Conservation (phyloP, 75 land plant species). For the Picea glauca region DNA sequence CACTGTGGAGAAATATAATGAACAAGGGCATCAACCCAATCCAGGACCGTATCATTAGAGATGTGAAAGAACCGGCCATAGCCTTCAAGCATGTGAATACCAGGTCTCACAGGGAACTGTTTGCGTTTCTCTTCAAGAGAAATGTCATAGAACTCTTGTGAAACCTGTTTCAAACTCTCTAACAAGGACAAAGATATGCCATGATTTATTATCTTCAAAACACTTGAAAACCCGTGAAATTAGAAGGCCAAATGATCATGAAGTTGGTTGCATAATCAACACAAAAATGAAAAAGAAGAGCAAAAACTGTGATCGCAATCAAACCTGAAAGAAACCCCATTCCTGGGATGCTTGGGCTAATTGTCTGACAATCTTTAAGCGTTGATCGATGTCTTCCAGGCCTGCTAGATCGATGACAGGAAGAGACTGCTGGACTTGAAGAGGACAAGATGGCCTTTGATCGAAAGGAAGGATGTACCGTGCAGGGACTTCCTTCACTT, state of each 20-base stretch:
- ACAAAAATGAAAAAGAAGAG: too few species aligned
- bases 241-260: neutral
- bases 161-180: neutral
- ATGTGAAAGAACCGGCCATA: constrained; percentile 9
- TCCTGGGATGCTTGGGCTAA: constrained; percentile 2
- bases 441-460: neutral
- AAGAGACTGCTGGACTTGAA: neutral
- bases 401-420: neutral
- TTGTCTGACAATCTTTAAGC: neutral
- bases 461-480: constrained; percentile 1
- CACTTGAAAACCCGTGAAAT: neutral
- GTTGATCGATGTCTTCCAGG: too few species aligned
- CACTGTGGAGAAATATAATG: constrained; percentile 4
- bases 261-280: too few species aligned
- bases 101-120: neutral
- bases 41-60: neutral
- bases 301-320: neutral
- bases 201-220: constrained; percentile 10
- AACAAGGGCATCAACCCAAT: constrained; percentile 13
- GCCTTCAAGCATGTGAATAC: neutral
- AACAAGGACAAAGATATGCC: constrained; percentile 3
- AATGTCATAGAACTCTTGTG: neutral
- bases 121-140: constrained; percentile 2
- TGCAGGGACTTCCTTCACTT: neutral
- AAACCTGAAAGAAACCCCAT: constrained; percentile 12